Percentiles rank a stretch among this genome's conserved stretches.
phyloP scores from a whole-genome alignment of 140 eudicot species.

The Flaveria floridana region DNA sequence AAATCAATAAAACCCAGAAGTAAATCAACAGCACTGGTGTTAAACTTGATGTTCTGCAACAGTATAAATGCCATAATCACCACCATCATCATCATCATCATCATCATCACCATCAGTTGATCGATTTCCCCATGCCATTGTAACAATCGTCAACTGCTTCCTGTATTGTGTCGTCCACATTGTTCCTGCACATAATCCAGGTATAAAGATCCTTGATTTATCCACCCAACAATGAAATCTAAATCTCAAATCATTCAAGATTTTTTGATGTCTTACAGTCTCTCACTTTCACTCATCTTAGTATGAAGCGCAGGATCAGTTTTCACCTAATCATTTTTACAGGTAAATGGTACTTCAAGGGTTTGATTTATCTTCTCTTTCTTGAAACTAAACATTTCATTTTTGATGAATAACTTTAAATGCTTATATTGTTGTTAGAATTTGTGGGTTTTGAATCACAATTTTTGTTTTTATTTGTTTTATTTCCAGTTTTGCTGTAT shows the following conservation, averaged over 20 bases:
- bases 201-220: constrained; percentile 15
- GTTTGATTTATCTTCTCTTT: neutral
- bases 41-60: constrained; percentile 8
- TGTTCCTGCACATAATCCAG: constrained; percentile 16
- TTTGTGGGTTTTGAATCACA: constrained; percentile 8
- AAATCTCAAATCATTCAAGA: constrained; percentile 23
- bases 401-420: neutral
- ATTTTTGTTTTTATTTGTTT: constrained; percentile 1
- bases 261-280: constrained; percentile 8
- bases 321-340: constrained; percentile 25
- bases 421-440: neutral
- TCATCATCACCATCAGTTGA: neutral
- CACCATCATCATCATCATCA: neutral
- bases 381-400: too few relatives aligned
- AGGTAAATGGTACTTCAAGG: constrained; percentile 30
- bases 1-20: constrained; percentile 19
- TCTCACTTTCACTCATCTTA: constrained; percentile 3
- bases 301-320: constrained; percentile 26
- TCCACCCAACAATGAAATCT: neutral
- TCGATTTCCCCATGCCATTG: constrained; percentile 20
- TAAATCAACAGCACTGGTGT: neutral
- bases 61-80: constrained; percentile 19
- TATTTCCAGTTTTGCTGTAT: constrained; percentile 47
- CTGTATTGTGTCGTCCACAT: neutral
- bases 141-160: constrained; percentile 12